A percentile compares a stretch with the other conserved stretches of the same genome.
Conservation (phyloP, 2,329 filamentous ascomycete genomes). For the Apiospora phragmitis region DNA sequence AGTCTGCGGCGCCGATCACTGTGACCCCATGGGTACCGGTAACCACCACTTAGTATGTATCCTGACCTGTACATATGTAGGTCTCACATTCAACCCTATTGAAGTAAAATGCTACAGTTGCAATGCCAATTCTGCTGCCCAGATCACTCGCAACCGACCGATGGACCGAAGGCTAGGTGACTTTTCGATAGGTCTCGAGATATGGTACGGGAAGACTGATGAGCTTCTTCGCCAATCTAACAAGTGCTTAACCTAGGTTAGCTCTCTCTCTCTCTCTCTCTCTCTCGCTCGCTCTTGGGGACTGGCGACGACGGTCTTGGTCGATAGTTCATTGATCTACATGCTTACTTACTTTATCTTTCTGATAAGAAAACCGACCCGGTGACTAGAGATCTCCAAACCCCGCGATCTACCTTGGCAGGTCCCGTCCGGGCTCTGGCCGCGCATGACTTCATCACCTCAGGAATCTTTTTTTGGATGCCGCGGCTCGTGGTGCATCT, state of each 20-base stretch:
- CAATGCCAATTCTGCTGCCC: neutral
- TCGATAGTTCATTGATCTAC: neutral
- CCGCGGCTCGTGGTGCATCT: neutral
- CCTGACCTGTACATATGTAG: neutral
- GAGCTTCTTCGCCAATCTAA: neutral
- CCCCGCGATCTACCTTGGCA: neutral
- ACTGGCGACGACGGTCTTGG: neutral
- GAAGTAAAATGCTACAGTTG: neutral
- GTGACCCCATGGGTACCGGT: neutral
- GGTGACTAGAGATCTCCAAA: neutral
- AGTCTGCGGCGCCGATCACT: neutral
- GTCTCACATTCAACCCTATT: neutral
- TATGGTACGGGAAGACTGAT: neutral
- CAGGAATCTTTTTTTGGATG: neutral
- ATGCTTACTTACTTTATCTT: neutral
- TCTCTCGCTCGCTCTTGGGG: too few species aligned
- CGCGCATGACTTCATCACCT: neutral
- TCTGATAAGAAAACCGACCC: neutral
- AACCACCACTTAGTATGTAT: neutral
- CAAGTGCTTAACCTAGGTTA: neutral
- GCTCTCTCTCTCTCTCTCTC: neutral
- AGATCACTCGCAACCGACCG: neutral
- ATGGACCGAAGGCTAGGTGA: neutral
- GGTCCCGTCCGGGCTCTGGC: neutral
- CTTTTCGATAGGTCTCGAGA: neutral